Evolutionary conservation across 108 stramenopile species (phyloP), one percentile per base, ranked within the genome.

Genomic region (Conticribra weissflogii): DNA sequence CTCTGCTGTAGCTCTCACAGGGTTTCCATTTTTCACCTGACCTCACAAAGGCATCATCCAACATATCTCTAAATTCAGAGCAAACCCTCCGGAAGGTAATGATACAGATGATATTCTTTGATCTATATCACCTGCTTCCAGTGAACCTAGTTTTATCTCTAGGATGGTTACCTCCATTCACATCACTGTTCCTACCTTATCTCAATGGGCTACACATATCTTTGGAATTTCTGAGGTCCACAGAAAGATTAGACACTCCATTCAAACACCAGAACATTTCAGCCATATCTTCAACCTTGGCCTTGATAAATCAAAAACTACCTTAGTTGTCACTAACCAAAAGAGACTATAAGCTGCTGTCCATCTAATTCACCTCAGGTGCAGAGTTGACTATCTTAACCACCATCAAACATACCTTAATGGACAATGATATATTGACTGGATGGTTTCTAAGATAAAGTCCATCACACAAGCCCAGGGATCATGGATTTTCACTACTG

Each of bases 401-500:
- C 50, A n/a, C 4, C n/a, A 51, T n/a, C n/a, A n/a, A 12, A 5
- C 4, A 12, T 16, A 51, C 15, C 50, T 51, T 41, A 12, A 12
- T 41, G 12, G 50, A 4, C 50, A 51, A 22, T n/a, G 21, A 16
- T 22, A 22, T 51, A n/a, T n/a, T 21, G 19, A 22, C n/a, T 51
- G 50, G 50, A 51, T 51, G n/a, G 17, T n/a, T 22, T 8, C n/a
- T 1, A 46, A 45, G 19, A 44, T 2, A 15, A 24, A 44, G 9
- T 60, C 45, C 0, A 60, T 60, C 19, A 32, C 19, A 1, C 8
- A 5, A 45, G 3, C 17, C 36, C 23, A 4, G 1, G 45, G 44
- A 15, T 22, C 36, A 22, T 24, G 44, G 0, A 21, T 46, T 2
- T 60, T n/a, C 29, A 60, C 59, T 2, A 60, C 41, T 60, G 59